phyloP scores from a whole-genome alignment of 2,329 filamentous ascomycete species.

The Delphinella strobiligena region DNA sequence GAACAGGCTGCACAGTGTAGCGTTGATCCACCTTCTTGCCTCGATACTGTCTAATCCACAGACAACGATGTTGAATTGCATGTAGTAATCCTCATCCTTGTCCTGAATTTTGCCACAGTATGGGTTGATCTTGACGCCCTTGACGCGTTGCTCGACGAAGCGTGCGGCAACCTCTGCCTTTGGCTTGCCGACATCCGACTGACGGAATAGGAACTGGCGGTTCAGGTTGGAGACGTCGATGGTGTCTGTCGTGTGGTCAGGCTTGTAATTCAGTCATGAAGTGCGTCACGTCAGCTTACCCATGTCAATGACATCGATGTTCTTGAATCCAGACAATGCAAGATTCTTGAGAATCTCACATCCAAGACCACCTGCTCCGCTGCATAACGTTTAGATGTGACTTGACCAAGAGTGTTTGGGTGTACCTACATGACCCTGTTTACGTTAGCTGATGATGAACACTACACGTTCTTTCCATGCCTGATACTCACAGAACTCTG shows the following conservation, averaged over 20 bases:
- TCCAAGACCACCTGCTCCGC: constrained; percentile 84
- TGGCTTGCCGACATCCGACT: constrained; percentile 78
- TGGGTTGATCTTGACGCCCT: constrained; percentile 82
- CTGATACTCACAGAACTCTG: constrained; percentile 33
- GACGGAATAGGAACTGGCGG: constrained; percentile 90
- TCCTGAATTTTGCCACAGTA: constrained; percentile 95
- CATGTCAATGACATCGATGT: constrained; percentile 99
- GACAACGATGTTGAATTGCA: constrained; percentile 87
- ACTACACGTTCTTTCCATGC: not conserved
- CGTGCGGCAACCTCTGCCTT: constrained; percentile 88
- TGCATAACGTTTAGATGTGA: constrained; percentile 25
- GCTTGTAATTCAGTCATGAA: constrained; percentile 23
- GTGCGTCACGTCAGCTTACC: constrained; percentile 40
- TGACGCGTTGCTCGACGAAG: constrained; percentile 82
- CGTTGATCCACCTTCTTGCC: constrained; percentile 96
- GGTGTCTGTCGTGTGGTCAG: constrained; percentile 52
- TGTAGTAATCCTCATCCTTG: constrained; percentile 91
- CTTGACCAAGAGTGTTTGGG: constrained; percentile 18
- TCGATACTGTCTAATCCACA: constrained; percentile 96
- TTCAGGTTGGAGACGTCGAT: constrained; percentile 98
- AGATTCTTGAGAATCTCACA: constrained; percentile 97
- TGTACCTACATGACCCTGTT: constrained; percentile 40
- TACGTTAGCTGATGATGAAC: constrained; percentile 12
- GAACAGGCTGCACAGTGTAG: constrained; percentile 81
- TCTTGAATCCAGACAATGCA: constrained; percentile 86